Base-by-base conservation (phyloP, 331 rosid species). In the Telfairia occidentalis region DNA sequence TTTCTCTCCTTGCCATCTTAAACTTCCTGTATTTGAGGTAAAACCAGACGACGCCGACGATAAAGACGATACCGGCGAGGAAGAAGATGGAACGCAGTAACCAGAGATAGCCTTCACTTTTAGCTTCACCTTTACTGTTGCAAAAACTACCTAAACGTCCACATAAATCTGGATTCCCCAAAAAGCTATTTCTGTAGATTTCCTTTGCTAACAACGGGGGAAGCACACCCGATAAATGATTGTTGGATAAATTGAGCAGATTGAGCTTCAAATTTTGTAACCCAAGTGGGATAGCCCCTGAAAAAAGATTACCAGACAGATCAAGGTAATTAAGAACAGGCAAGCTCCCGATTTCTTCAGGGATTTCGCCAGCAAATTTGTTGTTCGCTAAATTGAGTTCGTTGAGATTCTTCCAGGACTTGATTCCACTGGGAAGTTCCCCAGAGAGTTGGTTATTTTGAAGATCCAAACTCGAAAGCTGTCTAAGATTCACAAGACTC, bases 141-240 rank as follows among this genome's bases (percentile, higher is more conserved):
- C 75, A 71, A 10, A 48, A 48, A 29, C 75, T 71, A 2, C 12
- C 75, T 5, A 71, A 74, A 92, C 82, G 69, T 35, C 97, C 97
- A 18, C 97, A 95, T 71, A 95, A 92, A 78, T 89, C 91, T 0
- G 85, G 80, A 77, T 95, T 95, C 34, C 97, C 96, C 0, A 81
- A 4, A 48, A 48, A 71, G 42, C 65, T 34, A 87, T 90, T 80
- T 90, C 96, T 28, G 83, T 85, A 57, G 90, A 89, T 74, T 87
- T 89, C 78, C 84, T 86, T 79, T 87, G 78, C 84, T 78, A 38
- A 67, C 86, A 52, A 60, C 61, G 89, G 67, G 42, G 99, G 97
- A 13, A 92, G 88, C 5, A 90, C 90, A 16, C 99, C 99, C 45
- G 87, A 89, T 45, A 95, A 97, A 35, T 83, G 87, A 86, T 95